Evolutionary conservation across 768 basidiomycete genomes (phyloP), one percentile per base, ranked within the genome.

Genomic region (Rhodotorula taiwanensis): DNA sequence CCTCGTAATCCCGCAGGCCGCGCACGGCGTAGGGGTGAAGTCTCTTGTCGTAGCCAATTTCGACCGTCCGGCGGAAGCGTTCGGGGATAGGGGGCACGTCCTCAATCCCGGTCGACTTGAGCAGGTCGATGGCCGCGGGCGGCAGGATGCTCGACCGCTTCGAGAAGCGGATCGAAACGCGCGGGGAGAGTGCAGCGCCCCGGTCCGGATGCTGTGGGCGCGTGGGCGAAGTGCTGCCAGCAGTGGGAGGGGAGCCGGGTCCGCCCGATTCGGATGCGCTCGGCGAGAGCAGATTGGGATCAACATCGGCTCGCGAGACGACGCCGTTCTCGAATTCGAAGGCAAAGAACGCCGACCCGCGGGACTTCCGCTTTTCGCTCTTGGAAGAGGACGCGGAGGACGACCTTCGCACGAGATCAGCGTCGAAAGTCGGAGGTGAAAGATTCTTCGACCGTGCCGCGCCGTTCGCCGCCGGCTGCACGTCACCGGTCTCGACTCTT

Each of bases 141-240:
- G 75, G 74, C n/a, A 75, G 69, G 58, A 75, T 68, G 28, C 69
- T 71, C 25, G 67, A 63, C 14, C 75, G 67, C 51, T 72, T 71
- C 9, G 73, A 74, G 69, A 75, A 75, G 5, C 73, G 71, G 25
- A 71, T 62, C 21, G 67, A 70, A 48, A 74, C 72, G 23, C 73
- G 65, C 1, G 67, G 71, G 2, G 74, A 60, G 42, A 72, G 16
- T 60, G 62, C 58, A 52, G 58, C 15, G 33, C 47, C 33, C 10
- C 48, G 52, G 51, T 55, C 48, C 13, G 49, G 39, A 30, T 36
- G 58, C 34, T 57, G 53, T 14, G 52, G 5, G 0, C 64, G 63
- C 21, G 58, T 62, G 7, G 60, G 63, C 15, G 67, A 60, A 23
- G 49, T 42, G 44, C 58, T 56, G 44, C 47, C 27, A 13, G 33